These are phyloP conservation scores for Diaporthe ampelina DNA, from an alignment of 2,329 filamentous ascomycete genomes.

Conservation along the genomic window DNA sequence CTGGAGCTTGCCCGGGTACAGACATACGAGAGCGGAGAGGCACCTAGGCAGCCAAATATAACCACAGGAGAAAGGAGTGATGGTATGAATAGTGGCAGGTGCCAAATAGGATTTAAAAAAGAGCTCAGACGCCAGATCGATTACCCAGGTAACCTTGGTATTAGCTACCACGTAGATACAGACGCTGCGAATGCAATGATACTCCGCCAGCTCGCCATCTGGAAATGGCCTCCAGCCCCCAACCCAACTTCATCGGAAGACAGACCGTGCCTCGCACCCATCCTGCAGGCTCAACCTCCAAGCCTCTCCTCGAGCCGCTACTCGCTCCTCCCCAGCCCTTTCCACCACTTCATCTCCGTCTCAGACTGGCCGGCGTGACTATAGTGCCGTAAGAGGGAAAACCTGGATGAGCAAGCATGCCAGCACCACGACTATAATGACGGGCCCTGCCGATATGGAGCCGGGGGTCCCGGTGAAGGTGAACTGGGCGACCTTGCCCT, in stretches of 20 bases:
- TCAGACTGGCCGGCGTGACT: neutral
- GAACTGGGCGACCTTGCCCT: conserved; percentile 55
- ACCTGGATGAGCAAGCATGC: conserved; percentile 27
- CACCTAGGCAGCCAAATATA: no score
- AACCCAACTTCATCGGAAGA: neutral
- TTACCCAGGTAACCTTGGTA: neutral
- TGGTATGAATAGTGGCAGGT: neutral
- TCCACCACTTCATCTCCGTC: no score
- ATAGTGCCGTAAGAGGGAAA: conserved; percentile 8
- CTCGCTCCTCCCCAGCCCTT: neutral
- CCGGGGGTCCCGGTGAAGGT: conserved; percentile 27
- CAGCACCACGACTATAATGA: conserved; percentile 1
- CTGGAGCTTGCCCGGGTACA: neutral
- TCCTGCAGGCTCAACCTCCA: neutral
- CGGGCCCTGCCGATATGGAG: conserved; percentile 19
- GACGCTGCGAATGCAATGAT: neutral
- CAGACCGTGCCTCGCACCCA: conserved; percentile 18
- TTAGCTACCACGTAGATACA: neutral
- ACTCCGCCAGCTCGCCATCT: neutral
- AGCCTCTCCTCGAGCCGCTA: neutral
- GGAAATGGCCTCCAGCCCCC: neutral
- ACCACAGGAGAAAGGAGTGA: no score
- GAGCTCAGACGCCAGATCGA: neutral
- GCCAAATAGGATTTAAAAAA: neutral
- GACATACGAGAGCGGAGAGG: neutral